Evolutionary conservation across 345 rosid genomes (phyloP).

Genomic region (Eucalyptus sideroxylon): DNA sequence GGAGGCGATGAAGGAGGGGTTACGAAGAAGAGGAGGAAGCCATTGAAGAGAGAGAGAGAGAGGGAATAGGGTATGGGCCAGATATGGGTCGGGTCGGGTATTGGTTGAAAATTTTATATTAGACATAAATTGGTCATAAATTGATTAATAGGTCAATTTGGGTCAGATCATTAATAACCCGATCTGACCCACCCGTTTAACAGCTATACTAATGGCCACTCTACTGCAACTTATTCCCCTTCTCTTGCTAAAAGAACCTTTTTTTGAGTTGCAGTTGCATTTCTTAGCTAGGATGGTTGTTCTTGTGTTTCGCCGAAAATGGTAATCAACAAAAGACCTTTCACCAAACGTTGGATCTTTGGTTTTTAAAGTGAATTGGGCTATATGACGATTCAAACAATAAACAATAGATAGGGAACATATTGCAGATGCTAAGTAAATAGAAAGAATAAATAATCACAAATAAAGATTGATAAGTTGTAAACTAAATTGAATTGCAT

Average conservation of each 20-base stretch:
- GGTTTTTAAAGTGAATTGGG: neutral
- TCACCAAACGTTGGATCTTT: neutral
- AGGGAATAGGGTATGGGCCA: rapidly evolving
- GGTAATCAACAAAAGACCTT: neutral
- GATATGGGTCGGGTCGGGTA: rapidly evolving
- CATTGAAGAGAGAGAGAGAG: rapidly evolving
- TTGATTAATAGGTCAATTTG: rapidly evolving
- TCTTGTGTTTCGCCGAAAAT: rapidly evolving
- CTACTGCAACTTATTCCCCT: rapidly evolving
- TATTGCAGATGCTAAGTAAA: neutral
- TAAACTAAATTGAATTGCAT: rapidly evolving
- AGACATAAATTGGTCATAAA: rapidly evolving
- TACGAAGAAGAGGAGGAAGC: too few relatives aligned
- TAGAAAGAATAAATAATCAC: too few relatives aligned
- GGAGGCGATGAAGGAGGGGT: rapidly evolving
- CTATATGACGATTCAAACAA: rapidly evolving
- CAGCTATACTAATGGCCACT: rapidly evolving
- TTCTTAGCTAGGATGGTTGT: neutral
- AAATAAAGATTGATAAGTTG: too few relatives aligned
- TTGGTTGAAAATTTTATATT: too few relatives aligned
- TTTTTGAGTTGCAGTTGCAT: neutral
- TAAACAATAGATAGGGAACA: rapidly evolving
- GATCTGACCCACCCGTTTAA: rapidly evolving
- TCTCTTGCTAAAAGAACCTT: neutral
- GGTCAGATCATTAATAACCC: rapidly evolving